These are phyloP conservation scores for Amoebophrya sp. DNA, from an alignment of 169 alveolate species.

Conservation along the genomic window DNA sequence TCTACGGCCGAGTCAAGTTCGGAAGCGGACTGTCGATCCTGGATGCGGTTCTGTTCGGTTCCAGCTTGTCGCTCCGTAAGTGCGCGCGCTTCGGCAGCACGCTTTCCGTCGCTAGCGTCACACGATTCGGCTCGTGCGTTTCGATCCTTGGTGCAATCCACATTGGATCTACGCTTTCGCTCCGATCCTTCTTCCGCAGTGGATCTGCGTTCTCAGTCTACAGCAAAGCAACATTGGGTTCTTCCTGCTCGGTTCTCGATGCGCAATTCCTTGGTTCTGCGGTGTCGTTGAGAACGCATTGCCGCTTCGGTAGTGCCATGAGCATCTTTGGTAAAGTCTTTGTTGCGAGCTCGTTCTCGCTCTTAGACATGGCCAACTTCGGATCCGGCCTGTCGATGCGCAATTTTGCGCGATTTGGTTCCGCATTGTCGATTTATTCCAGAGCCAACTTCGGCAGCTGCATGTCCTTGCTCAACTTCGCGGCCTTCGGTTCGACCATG, in stretches of 20 bases:
- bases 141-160: background rate
- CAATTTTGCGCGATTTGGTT: background rate
- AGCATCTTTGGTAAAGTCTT: background rate
- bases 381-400: constrained; percentile 14
- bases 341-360: background rate
- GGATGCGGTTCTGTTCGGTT: constrained; percentile 28
- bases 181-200: background rate
- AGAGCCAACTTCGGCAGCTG: background rate
- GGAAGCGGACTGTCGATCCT: background rate
- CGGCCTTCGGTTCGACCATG: constrained; percentile 7
- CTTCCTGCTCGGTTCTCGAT: constrained; percentile 17
- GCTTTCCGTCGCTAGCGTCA: background rate
- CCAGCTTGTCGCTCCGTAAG: background rate
- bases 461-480: background rate
- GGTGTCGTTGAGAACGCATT: background rate
- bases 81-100: constrained; percentile 28
- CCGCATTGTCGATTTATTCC: background rate
- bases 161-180: background rate
- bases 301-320: background rate
- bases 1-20: background rate
- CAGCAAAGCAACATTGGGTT: background rate
- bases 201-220: constrained; percentile 22
- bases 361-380: constrained; percentile 2
- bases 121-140: background rate
- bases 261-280: background rate